Evolutionary conservation across 257 asterid genomes (phyloP).

Genomic region (Solanum appendiculatum): DNA sequence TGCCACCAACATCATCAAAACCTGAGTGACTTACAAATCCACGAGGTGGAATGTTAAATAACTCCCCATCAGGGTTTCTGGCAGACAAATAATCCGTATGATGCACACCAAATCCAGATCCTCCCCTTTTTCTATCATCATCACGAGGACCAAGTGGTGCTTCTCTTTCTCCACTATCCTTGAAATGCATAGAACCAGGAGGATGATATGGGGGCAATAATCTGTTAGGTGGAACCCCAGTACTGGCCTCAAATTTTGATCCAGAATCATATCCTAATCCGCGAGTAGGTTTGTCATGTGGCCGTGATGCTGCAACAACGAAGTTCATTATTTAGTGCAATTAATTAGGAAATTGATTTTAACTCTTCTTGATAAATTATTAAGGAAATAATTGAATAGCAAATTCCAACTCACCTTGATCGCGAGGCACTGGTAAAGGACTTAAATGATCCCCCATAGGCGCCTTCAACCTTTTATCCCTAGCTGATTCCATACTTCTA

Average conservation of each 20-base stretch:
- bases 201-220: conserved; percentile 32
- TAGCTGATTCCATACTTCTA: conserved; percentile 28
- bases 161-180: conserved; percentile 15
- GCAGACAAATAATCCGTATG: conserved; percentile 30
- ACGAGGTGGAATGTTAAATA: conserved; percentile 38
- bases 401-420: conserved; percentile 40
- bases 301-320: conserved; percentile 24
- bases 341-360: not conserved
- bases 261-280: conserved; percentile 35
- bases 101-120: conserved; percentile 39
- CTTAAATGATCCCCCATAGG: conserved; percentile 30
- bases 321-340: not conserved
- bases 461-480: conserved; percentile 42
- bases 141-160: not conserved
- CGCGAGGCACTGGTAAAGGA: conserved; percentile 30
- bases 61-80: conserved; percentile 39
- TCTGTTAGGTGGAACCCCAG: conserved; percentile 45
- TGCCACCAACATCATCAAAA: conserved; percentile 41
- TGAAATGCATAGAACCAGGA: conserved; percentile 16
- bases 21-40: conserved; percentile 38
- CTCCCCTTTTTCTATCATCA: conserved; percentile 10
- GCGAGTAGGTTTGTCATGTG: conserved; percentile 33
- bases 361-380: not conserved
- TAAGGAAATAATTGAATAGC: not conserved
- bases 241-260: conserved; percentile 26